Evolutionary conservation across 2,329 filamentous ascomycete species (phyloP), one percentile per base, ranked within the genome.

Genomic region (Colletotrichum siamense): DNA sequence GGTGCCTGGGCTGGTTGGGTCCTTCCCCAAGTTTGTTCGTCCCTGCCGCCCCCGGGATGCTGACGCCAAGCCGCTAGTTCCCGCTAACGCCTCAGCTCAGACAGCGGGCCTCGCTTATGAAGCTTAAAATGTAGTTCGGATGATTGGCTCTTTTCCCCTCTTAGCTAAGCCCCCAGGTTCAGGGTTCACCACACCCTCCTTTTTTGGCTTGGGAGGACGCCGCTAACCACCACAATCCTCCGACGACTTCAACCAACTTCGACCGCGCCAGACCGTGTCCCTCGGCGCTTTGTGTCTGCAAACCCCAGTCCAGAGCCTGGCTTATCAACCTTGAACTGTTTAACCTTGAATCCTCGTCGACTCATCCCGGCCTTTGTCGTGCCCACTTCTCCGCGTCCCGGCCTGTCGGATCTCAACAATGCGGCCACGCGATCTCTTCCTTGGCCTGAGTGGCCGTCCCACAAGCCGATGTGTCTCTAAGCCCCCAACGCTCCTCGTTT

Each of bases 261-360:
- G 9, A 69, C 24, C 52, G 26, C 65, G 44, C 49, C 34, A 49
- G 63, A 32, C 70, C 71, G 71, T 55, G 32, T 65, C 34, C 44
- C 49, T 65, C 67, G 49, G 67, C 61, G 59, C 72, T 71, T 71
- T 74, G 49, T 74, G 67, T 34, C 65, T 18, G 9, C 32, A 36
- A 16, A 28, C 69, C 61, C 32, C 64, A 39, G 52, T 34, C 32
- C 55, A 30, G 16, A 44, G 16, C n/a, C 32, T 6, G 26, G 24
- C 9, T 12, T 16, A 8, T 39, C 32, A 16, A 24, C 16, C 34
- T 44, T 39, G 30, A 34, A 18, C 24, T 9, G 10, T 28, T 32
- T 16, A 26, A 10, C 44, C 22, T 22, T 24, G 66, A 9, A 55
- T 7, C 8, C 36, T 22, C 55, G 28, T 10, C 18, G 4, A 30